These are phyloP conservation scores for Saccharomyces hybrid DNA, from an alignment of 1,139 yeast genomes.

Conservation along the genomic window DNA sequence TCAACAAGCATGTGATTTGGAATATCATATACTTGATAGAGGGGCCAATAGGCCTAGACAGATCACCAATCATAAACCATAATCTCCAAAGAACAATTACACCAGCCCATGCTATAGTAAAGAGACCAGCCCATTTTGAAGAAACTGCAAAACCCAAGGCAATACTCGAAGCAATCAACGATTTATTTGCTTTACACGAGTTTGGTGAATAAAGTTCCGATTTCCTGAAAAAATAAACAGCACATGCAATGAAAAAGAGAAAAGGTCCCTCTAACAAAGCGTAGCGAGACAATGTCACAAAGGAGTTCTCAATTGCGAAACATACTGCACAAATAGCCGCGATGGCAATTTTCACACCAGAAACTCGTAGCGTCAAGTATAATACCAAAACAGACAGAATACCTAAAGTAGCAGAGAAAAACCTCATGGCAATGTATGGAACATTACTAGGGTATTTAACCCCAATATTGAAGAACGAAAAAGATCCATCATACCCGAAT, in stretches of 20 bases:
- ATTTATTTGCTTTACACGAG: constrained; percentile 57
- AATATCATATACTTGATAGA: constrained; percentile 39
- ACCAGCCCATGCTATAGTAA: constrained; percentile 91
- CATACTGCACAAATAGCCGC: constrained; percentile 61
- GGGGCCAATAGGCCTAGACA: constrained; percentile 34
- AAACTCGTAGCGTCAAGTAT: constrained; percentile 73
- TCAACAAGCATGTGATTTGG: constrained; percentile 51
- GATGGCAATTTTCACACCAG: constrained; percentile 77
- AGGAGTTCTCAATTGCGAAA: constrained; percentile 75
- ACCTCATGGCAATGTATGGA: constrained; percentile 78
- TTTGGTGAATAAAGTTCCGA: constrained; percentile 73
- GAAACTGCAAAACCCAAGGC: constrained; percentile 81
- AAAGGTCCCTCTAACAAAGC: constrained; percentile 87
- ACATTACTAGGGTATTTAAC: constrained; percentile 45
- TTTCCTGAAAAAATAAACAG: constrained; percentile 71
- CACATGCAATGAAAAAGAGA: constrained; percentile 79
- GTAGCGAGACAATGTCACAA: constrained; percentile 79
- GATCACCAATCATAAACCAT: constrained; percentile 86
- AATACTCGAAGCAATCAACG: constrained; percentile 64
- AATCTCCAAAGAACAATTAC: constrained; percentile 60
- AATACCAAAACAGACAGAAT: constrained; percentile 66
- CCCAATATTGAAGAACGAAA: constrained; percentile 56
- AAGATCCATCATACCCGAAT: constrained; percentile 61
- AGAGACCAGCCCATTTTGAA: constrained; percentile 94
- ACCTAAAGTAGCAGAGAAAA: constrained; percentile 76